Percentiles rank a stretch among this genome's conserved stretches.
Conservation (phyloP, 257 asterid species). For the Solanum megistacrolobum region DNA sequence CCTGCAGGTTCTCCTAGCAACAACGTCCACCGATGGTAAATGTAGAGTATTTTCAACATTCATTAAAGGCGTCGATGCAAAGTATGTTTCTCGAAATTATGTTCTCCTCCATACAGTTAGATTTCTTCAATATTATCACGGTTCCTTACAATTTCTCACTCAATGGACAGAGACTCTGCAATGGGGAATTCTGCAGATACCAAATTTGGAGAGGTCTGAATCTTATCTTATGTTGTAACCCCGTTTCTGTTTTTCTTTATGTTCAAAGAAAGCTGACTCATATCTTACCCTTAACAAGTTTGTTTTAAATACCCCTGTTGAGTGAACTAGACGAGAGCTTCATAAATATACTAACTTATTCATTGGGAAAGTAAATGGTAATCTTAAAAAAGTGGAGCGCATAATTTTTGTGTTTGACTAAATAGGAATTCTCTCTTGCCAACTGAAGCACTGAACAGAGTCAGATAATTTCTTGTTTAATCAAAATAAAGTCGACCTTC, state of each 20-base stretch:
- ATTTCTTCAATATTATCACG: conserved; percentile 1
- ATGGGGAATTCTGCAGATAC: conserved; percentile 53
- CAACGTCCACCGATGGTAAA: conserved; percentile 97
- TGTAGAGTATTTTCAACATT: conserved; percentile 94
- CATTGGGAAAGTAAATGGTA: background rate
- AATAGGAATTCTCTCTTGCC: background rate
- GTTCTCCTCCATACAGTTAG: conserved; percentile 2
- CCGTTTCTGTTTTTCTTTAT: background rate
- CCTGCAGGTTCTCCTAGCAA: conserved; percentile 74
- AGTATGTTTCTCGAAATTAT: conserved; percentile 34
- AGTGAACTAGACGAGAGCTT: background rate
- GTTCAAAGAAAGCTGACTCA: background rate
- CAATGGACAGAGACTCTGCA: conserved; percentile 42
- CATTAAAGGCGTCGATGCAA: conserved; percentile 92
- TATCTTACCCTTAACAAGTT: background rate
- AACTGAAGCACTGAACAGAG: background rate
- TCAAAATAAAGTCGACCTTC: background rate
- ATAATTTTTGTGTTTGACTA: background rate
- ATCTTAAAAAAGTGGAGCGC: background rate
- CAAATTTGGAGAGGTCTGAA: conserved; percentile 88
- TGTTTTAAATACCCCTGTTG: background rate
- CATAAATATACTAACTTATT: background rate
- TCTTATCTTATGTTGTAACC: conserved; percentile 2
- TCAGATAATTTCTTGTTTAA: background rate
- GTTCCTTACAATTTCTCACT: conserved; percentile 8